phyloP scores from a whole-genome alignment of 1,284 basidiomycete species.

The Cutaneotrichosporon curvatum region DNA sequence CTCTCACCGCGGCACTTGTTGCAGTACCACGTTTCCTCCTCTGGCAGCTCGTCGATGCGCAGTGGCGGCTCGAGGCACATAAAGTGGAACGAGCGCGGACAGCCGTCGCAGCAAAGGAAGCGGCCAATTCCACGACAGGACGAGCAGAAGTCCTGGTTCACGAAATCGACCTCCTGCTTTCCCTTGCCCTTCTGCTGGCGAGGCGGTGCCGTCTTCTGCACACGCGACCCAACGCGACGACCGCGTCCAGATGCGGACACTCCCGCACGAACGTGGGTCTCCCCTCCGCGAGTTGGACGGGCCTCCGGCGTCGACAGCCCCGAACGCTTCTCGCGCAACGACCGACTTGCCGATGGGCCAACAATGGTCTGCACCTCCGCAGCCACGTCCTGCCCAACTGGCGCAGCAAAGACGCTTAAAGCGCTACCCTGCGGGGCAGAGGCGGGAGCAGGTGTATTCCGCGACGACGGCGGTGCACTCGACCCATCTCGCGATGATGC shows the following conservation, averaged over 20 bases:
- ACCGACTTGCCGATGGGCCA: conserved; percentile 6
- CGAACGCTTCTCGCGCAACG: conserved; percentile 3
- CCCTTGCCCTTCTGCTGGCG: conserved; percentile 26
- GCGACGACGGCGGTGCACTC: conserved; percentile 11
- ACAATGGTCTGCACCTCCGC: conserved; percentile 18
- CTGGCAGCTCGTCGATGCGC: conserved; percentile 73
- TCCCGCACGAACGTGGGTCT: conserved; percentile 27
- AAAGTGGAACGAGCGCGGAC: conserved; percentile 91
- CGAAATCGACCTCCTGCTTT: conserved; percentile 24
- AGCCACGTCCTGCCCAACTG: conserved; percentile 16
- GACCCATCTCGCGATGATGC: conserved; percentile 12
- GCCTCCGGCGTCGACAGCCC: neutral
- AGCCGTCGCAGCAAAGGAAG: conserved; percentile 92
- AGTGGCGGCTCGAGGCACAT: conserved; percentile 93
- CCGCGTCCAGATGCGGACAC: conserved; percentile 37
- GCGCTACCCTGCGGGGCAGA: conserved; percentile 8
- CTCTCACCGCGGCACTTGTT: conserved; percentile 38
- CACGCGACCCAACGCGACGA: conserved; percentile 30
- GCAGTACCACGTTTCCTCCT: conserved; percentile 90
- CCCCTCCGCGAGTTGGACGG: conserved; percentile 20
- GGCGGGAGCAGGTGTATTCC: conserved; percentile 6
- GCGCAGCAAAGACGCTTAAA: conserved; percentile 29
- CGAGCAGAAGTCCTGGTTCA: conserved; percentile 90
- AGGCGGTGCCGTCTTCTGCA: conserved; percentile 13
- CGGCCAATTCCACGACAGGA: conserved; percentile 69